Percentiles rank a stretch among this genome's conserved stretches.
Evolutionary conservation across 1,284 basidiomycete species (phyloP).

Genomic region (Paramarasmius palmivorus): DNA sequence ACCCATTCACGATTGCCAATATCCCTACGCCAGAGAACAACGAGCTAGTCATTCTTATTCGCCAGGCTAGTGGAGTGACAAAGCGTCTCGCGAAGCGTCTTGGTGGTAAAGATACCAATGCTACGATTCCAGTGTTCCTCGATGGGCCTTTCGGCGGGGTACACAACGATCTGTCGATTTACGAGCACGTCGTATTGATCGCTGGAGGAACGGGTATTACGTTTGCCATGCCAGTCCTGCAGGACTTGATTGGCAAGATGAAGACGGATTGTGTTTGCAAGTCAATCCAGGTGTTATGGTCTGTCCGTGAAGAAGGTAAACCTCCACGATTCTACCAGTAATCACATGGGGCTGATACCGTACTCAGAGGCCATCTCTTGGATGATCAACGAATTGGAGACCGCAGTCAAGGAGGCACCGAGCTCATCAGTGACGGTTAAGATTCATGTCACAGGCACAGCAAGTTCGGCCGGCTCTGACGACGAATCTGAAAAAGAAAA

Average conservation of each 20-base stretch:
- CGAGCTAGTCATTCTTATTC: conserved; percentile 2
- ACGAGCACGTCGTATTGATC: conserved; percentile 1
- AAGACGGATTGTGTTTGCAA: background rate
- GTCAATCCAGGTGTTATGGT: conserved; percentile 2
- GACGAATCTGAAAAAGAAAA: background rate
- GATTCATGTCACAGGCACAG: background rate
- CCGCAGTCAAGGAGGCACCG: background rate
- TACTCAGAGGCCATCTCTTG: background rate
- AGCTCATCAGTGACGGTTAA: background rate
- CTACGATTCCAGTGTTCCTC: background rate
- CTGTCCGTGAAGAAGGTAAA: conserved; percentile 4
- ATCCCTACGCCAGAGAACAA: background rate
- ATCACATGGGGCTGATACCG: background rate
- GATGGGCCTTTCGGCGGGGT: conserved; percentile 1
- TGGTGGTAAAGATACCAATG: background rate
- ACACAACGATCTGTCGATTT: background rate
- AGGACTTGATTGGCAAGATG: background rate
- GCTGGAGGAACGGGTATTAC: conserved; percentile 3
- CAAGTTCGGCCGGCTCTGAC: background rate
- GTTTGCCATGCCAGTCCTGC: conserved; percentile 2
- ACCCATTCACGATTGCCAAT: conserved; percentile 4
- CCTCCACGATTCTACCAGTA: background rate
- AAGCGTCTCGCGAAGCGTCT: background rate
- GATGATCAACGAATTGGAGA: background rate
- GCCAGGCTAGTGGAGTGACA: conserved; percentile 2